Conservation (phyloP, 495 filamentous ascomycete genomes). For the Aspergillus sclerotioniger region DNA sequence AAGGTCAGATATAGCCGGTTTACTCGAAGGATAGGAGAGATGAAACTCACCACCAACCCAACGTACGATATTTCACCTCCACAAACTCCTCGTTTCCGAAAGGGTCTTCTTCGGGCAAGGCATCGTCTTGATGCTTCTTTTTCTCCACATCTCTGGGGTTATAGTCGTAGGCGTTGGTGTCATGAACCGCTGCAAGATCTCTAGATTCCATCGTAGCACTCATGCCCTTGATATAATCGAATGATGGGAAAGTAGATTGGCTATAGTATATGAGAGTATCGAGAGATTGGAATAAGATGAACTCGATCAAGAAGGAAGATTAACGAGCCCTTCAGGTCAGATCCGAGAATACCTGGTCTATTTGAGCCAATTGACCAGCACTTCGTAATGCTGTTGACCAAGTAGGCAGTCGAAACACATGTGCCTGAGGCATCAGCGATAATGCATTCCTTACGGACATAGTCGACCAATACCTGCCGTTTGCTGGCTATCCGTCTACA, state of each 20-base stretch:
- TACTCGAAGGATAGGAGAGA: constrained; percentile 21
- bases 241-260: too few species aligned
- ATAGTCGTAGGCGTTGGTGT: background rate
- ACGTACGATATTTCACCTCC: constrained; percentile 41
- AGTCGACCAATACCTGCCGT: background rate
- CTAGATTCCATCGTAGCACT: background rate
- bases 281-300: too few species aligned
- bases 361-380: too few species aligned
- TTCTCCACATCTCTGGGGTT: background rate
- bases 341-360: too few species aligned
- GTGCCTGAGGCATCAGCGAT: background rate
- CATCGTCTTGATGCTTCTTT: background rate
- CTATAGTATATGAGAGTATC: too few species aligned
- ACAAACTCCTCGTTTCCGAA: constrained; percentile 39
- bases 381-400: background rate
- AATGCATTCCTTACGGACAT: background rate
- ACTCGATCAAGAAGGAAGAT: too few species aligned
- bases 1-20: background rate
- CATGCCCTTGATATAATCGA: background rate
- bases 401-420: background rate
- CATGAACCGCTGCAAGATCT: background rate
- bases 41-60: constrained; percentile 53
- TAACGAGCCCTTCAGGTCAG: too few species aligned
- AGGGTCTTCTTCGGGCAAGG: constrained; percentile 15
- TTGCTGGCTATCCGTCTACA: background rate